Evolutionary conservation across 23 red algal species (phyloP), one percentile per base, ranked within the genome.

Genomic region (Gracilaria vermiculophylla): DNA sequence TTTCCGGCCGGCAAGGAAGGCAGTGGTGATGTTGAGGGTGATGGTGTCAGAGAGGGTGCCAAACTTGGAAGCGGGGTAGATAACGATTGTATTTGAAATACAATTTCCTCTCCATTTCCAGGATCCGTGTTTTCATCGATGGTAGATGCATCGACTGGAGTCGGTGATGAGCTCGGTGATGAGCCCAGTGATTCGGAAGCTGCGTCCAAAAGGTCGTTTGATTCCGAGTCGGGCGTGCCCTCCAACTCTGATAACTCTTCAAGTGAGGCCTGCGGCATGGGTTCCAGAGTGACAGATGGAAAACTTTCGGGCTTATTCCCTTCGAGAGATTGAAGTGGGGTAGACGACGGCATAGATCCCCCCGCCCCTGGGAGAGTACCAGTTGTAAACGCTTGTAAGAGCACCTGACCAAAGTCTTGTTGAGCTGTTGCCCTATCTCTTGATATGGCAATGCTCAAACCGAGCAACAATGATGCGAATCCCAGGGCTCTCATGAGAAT

Each of bases 301-400:
- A 73, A 48, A 47, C n/a, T 16, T 27, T 48, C 67, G 33, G 42
- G 42, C 36, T 6, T 73, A 32, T 2, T 28, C 36, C 19, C 0
- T 24, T 28, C 9, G 31, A 9, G 8, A 29, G 39, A 5, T 28
- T 73, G 8, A 45, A 24, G 19, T 42, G 17, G 64, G n/a, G 40
- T 70, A 41, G 64, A 16, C 5, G 67, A 36, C 3, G 40, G 64
- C 2, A 34, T 39, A n/a, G 37, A 42, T 19, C 64, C 34, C 2
- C 34, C 64, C 7, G 34, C 64, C 4, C 2, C 34, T 2, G 37
- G 67, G 37, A 85, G 48, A 9, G 64, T 20, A 2, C 81, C 81
- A 6, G 81, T 69, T 53, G 58, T 65, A 53, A 85, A 85, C 2
- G 62, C 81, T 19, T 85, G 61, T 20, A 85, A 36, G 33, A 85